A percentile compares a stretch with the other conserved stretches of the same genome.
Evolutionary conservation across 805 yeast genomes (phyloP).

Genomic region (Saturnispora galanensis): DNA sequence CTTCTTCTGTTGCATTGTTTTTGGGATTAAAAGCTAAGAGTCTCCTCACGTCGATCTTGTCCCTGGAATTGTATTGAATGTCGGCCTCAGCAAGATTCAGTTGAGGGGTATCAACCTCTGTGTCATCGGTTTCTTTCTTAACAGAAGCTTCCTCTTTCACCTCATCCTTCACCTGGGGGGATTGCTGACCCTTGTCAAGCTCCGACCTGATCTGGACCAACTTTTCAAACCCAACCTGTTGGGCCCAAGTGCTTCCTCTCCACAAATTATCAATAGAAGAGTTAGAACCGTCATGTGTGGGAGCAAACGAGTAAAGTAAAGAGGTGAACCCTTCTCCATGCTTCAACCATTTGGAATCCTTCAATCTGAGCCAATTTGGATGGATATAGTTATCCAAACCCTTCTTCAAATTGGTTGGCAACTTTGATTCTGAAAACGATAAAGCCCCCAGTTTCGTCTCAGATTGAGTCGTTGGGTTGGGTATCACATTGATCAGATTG

Average conservation of each 20-base stretch:
- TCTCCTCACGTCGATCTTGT: constrained; percentile 21
- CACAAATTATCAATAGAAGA: constrained; percentile 43
- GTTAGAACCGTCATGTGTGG: constrained; percentile 49
- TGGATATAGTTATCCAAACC: constrained; percentile 45
- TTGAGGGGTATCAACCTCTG: not conserved
- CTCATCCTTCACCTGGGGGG: not conserved
- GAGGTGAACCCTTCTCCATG: constrained; percentile 29
- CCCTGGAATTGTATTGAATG: constrained; percentile 6
- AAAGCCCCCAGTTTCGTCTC: constrained; percentile 36
- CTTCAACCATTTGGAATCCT: constrained; percentile 58
- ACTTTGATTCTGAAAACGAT: constrained; percentile 27
- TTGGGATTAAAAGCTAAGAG: constrained; percentile 21
- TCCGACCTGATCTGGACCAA: constrained; percentile 17
- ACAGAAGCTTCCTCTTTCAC: not conserved
- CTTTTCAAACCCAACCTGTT: constrained; percentile 40
- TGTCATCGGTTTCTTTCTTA: not conserved
- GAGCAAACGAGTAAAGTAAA: constrained; percentile 49
- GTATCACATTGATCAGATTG: constrained; percentile 56
- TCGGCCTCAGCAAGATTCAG: not conserved
- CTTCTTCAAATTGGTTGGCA: constrained; percentile 10
- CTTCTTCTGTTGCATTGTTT: constrained; percentile 19
- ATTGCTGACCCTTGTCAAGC: not conserved
- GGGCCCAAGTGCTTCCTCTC: constrained; percentile 44
- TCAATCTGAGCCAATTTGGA: constrained; percentile 56
- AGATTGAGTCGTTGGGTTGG: constrained; percentile 31